Base-by-base conservation (phyloP, 225 moss, liverwort and hornwort genomes). In the Asterella californica region DNA sequence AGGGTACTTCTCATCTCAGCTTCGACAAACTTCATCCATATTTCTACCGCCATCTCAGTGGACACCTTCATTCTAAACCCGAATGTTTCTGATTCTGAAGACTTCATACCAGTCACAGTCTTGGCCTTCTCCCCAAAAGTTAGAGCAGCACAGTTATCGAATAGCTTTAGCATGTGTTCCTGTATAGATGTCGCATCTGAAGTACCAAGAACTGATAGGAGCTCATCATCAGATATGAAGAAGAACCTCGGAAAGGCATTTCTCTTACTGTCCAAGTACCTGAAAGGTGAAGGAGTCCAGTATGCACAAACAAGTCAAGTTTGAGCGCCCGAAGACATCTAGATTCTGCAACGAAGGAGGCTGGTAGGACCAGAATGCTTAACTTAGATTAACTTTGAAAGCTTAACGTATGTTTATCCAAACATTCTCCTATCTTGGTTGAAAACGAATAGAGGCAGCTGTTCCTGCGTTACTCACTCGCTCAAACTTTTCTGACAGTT, bases 401-500 rank as follows among this genome's bases (percentile, higher is more conserved):
- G n/a, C n/a, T n/a, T n/a, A n/a, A n/a, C 5, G 22, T 57, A 57
- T 57, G 22, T 19, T 52, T 52, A 1, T 17, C 52, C 12, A 10
- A 12, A 52, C 52, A 52, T 12, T 11, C 52, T 52, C 52, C n/a
- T 61, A 25, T 27, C 61, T 61, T 10, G 2, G 0, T 61, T 27
- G n/a, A 61, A 34, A n/a, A 11, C 15, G 34, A 29, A 67, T 36
- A 67, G 15, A 67, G 36, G 67, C 4, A 42, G 70, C 24, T 70
- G 70, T 24, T 67, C 19, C 29, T 52, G 53, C 18, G 17, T 10
- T 29, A 73, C 89, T 80, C 81, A 94, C 94, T 92, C 63, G 90
- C 92, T 94, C 22, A 94, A 76, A 74, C 90, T 94, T 75, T 95
- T 95, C 83, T 93, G 95, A n/a, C 93, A 95, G 78, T 90, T 93